Evolutionary conservation across 1,139 yeast genomes (phyloP), one percentile per base, ranked within the genome.

Genomic region (Taphrina sp.): DNA sequence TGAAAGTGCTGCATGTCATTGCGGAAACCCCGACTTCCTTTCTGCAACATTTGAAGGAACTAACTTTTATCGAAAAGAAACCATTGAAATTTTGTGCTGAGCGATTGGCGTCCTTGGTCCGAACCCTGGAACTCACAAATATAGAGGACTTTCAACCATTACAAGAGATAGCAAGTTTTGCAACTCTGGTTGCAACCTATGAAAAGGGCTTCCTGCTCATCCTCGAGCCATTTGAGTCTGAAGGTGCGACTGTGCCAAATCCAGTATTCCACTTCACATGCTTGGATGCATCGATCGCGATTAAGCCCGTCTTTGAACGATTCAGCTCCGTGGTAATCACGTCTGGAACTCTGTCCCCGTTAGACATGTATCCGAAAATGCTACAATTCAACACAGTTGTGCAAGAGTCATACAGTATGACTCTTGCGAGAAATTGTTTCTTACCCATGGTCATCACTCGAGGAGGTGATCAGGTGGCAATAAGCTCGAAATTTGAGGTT

Each of bases 301-400:
- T 92, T 63, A 92, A 89, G 67, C 98, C 99, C 0, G 92, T 92
- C 0, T 92, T 92, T 74, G 97, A 92, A 52, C 76, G 92, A 60
- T 92, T 92, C 67, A 82, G 88, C n/a, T 85, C 96, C 0, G 95
- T 92, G 12, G 85, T 92, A 60, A 92, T 92, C 60, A 92, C 99
- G 0, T 87, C 96, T 0, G 99, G 99, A 64, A 92, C 99, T 12
- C 90, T 92, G 44, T 92, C 98, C 0, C 99, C 99, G 0, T 78
- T 92, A 69, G 98, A 94, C 66, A 92, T 92, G 99, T 92, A 92
- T 67, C 99, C 99, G 3, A 83, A 88, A 65, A 92, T 92, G 98
- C 75, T 92, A 61, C 85, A 90, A 66, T 92, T 94, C 70, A 90
- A 88, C 58, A 92, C 98, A 0, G 96, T 90, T 3, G 78, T 94